Base-by-base conservation (phyloP, 2,329 filamentous ascomycete species). In the Helotiales sp. region DNA sequence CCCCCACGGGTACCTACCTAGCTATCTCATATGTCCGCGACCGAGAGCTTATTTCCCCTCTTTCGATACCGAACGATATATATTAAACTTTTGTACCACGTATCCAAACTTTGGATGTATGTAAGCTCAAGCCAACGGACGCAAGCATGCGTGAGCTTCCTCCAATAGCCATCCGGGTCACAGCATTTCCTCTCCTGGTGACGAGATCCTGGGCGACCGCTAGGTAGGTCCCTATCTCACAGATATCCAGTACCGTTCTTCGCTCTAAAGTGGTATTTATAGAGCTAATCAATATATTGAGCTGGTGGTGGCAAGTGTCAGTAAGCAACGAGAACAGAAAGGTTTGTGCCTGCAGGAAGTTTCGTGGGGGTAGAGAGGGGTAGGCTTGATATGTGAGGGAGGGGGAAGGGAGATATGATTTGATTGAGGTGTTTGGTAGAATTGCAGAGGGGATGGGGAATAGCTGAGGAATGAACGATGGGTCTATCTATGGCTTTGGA, bases 1-100 rank as follows among this genome's bases (percentile, higher is more conserved):
- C 49, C 49, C 49, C 49, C 24, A 30, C 49, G 49, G 49, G 26
- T 52, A 52, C 49, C 49, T 52, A 52, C 49, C 49, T 52, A 3
- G 11, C n/a, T n/a, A n/a, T 32, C 13, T 10, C 47, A 17, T 47
- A 22, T 10, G 10, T 52, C 49, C 26, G 24, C 24, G 26, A 32
- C 49, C 49, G 49, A 52, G 49, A 52, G 26, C 26, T 52, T 32
- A 28, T 52, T 32, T 52, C 24, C 49, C 49, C 7, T 30, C 5
- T 30, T 49, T 24, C 8, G 8, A 13, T 24, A 49, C 22, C 45
- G 45, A 49, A 8, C 17, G 45, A 26, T 13, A 20, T 24, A 13
- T 2, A 26, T 49, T 40, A 13, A 40, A 40, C 34, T 40, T 40
- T 40, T 6, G 34, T 6, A 15, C 34, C 6, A n/a, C n/a, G 34